These are phyloP conservation scores for Phaseolus lunatus DNA, from an alignment of 306 rosid genomes.

Conservation along the genomic window DNA sequence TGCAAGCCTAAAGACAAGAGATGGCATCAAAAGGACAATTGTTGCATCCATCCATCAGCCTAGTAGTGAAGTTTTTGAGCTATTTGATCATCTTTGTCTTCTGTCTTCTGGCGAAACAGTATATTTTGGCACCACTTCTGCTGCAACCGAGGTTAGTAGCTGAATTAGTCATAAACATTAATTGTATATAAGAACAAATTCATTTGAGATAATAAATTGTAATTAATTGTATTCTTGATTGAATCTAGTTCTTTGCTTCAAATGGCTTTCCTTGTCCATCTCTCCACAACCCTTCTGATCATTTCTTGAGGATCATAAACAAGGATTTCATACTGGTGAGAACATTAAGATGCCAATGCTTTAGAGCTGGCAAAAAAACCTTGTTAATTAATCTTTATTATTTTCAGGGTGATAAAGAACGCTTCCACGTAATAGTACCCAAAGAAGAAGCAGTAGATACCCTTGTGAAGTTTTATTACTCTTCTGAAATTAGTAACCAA, in stretches of 20 bases:
- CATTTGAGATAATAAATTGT: not conserved
- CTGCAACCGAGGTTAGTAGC: constrained; percentile 22
- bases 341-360: not conserved
- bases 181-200: too few species aligned
- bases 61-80: constrained; percentile 57
- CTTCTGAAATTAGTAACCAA: constrained; percentile 42
- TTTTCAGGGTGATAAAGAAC: constrained; percentile 48
- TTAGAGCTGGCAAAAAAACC: not conserved
- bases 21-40: constrained; percentile 51
- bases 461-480: constrained; percentile 40
- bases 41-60: constrained; percentile 69
- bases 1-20: constrained; percentile 40
- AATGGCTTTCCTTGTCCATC: constrained; percentile 65
- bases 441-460: constrained; percentile 50
- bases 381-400: not conserved
- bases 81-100: constrained; percentile 50
- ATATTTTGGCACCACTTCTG: constrained; percentile 39
- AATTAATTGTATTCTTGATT: not conserved
- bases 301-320: constrained; percentile 63
- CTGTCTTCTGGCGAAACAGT: constrained; percentile 36
- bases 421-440: constrained; percentile 2
- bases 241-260: constrained; percentile 56
- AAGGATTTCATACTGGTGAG: constrained; percentile 64
- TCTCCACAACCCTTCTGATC: constrained; percentile 65
- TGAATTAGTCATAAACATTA: not conserved